These are phyloP conservation scores for Kondoa subrosea DNA, from an alignment of 768 basidiomycete species.

Conservation along the genomic window DNA sequence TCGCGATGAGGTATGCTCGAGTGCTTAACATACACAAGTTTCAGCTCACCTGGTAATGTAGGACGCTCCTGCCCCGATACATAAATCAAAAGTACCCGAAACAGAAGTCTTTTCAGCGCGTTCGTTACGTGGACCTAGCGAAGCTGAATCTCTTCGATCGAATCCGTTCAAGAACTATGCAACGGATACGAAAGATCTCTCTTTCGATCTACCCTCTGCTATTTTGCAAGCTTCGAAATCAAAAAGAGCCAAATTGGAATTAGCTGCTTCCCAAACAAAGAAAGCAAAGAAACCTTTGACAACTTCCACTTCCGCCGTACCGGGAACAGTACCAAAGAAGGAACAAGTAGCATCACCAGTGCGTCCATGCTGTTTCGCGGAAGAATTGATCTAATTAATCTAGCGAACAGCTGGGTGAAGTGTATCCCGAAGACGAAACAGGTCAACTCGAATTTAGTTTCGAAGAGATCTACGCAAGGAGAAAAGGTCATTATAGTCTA, in stretches of 20 bases:
- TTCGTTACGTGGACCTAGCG: slow-evolving; percentile 26
- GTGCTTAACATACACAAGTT: background rate
- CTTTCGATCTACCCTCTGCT: background rate
- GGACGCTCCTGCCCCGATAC: background rate
- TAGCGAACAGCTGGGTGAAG: slow-evolving; percentile 35
- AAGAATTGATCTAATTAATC: background rate
- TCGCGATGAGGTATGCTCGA: slow-evolving; percentile 33
- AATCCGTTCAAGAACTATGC: slow-evolving; percentile 36
- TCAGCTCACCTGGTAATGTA: background rate
- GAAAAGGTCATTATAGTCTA: background rate
- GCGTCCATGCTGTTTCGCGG: background rate
- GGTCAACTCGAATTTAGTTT: slow-evolving; percentile 45
- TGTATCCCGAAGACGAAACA: slow-evolving; percentile 49
- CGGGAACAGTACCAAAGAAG: slow-evolving; percentile 2
- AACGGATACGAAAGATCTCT: slow-evolving; percentile 19
- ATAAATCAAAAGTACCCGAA: too few relatives aligned
- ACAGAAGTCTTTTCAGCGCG: slow-evolving; percentile 5
- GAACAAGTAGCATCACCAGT: slow-evolving; percentile 22
- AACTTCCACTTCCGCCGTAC: slow-evolving; percentile 1
- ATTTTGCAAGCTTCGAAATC: slow-evolving; percentile 15
- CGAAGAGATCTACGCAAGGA: slow-evolving; percentile 45
- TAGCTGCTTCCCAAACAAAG: slow-evolving; percentile 22
- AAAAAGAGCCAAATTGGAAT: slow-evolving; percentile 15
- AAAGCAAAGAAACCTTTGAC: slow-evolving; percentile 3
- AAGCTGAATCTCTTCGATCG: slow-evolving; percentile 34